phyloP scores from a whole-genome alignment of 768 basidiomycete species.

The Harrya chromipes region DNA sequence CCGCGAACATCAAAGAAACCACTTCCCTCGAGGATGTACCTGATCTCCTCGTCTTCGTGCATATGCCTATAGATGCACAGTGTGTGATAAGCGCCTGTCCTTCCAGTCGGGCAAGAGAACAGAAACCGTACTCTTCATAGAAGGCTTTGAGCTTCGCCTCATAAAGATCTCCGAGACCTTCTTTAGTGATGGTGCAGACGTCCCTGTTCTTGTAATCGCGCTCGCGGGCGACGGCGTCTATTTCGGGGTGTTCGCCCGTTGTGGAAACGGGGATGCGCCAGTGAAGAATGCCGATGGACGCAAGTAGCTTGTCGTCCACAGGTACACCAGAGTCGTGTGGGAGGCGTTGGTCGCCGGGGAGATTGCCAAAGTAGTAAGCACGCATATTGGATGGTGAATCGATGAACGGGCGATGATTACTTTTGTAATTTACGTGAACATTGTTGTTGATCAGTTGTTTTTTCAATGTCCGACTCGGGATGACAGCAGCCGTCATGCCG shows the following conservation, averaged over 20 bases:
- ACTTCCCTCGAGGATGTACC: slow-evolving; percentile 81
- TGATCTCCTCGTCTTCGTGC: slow-evolving; percentile 95
- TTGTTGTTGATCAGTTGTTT: too few species aligned
- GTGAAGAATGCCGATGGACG: slow-evolving; percentile 58
- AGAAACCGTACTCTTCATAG: slow-evolving; percentile 67
- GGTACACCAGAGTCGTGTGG: slow-evolving; percentile 69
- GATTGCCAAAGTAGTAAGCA: slow-evolving; percentile 73
- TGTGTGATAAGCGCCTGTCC: background rate
- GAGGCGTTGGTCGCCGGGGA: slow-evolving; percentile 77
- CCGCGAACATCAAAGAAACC: slow-evolving; percentile 93
- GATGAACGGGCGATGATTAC: too few species aligned
- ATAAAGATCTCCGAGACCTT: slow-evolving; percentile 77
- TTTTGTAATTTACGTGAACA: too few species aligned
- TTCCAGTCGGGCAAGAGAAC: background rate
- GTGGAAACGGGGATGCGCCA: slow-evolving; percentile 58
- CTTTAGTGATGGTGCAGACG: slow-evolving; percentile 70
- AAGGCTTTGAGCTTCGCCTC: slow-evolving; percentile 80
- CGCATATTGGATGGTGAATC: slow-evolving; percentile 45
- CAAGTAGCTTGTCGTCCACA: slow-evolving; percentile 49
- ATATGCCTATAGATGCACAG: slow-evolving; percentile 56
- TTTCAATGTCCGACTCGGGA: too few species aligned
- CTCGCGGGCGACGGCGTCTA: slow-evolving; percentile 64
- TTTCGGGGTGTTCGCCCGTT: slow-evolving; percentile 40
- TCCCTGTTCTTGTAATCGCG: slow-evolving; percentile 84
- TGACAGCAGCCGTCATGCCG: too few species aligned